phyloP scores from a whole-genome alignment of 257 asterid genomes.

The Knoxia roxburghii region DNA sequence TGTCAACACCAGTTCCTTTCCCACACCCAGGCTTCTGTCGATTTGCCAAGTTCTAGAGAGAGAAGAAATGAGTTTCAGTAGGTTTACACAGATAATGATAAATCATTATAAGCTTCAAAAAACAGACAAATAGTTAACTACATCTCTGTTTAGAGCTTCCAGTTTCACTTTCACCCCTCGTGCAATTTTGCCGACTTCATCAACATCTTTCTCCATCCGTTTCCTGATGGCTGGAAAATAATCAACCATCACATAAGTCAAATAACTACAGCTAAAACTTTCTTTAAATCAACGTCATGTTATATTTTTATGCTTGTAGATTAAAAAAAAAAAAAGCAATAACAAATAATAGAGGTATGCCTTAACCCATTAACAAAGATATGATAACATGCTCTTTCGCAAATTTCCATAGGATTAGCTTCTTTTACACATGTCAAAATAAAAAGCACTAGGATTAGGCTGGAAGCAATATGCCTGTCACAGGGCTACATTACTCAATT shows the following conservation, averaged over 20 bases:
- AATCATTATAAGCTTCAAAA: not conserved
- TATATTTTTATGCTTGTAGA: not conserved
- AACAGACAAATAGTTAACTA: conserved; percentile 23
- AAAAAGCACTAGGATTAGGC: not conserved
- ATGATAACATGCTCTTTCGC: not conserved
- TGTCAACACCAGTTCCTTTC: conserved; percentile 77
- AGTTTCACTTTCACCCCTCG: conserved; percentile 65
- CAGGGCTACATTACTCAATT: not conserved
- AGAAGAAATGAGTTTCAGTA: conserved; percentile 12
- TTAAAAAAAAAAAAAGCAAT: not conserved
- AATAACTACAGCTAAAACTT: not conserved
- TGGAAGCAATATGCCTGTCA: not conserved
- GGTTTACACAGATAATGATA: not conserved
- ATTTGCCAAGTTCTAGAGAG: conserved; percentile 61
- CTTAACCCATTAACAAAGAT: not conserved
- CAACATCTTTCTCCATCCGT: conserved; percentile 84
- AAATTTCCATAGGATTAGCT: not conserved
- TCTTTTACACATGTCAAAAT: not conserved
- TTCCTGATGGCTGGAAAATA: conserved; percentile 64
- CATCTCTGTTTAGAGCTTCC: conserved; percentile 65
- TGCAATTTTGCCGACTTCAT: conserved; percentile 79
- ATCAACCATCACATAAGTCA: not conserved
- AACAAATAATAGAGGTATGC: not conserved
- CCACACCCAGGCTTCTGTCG: conserved; percentile 80
- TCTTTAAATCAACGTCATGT: not conserved